phyloP scores from a whole-genome alignment of 257 asterid species.

The Ajuga chamaepitys region DNA sequence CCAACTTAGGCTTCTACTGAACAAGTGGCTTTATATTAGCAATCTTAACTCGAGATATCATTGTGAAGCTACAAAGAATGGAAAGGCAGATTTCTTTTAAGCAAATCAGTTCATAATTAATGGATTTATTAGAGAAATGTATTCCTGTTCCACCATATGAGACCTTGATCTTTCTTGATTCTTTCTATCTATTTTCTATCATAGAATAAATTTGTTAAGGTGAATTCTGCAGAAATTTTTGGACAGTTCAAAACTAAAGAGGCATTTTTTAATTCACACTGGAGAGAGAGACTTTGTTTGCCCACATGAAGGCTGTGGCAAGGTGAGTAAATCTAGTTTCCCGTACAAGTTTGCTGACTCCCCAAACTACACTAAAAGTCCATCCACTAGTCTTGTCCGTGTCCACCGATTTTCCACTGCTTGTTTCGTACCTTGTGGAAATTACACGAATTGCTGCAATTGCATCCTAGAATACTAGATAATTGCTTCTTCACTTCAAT shows the following conservation, averaged over 20 bases:
- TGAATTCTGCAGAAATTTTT: slow-evolving; percentile 82
- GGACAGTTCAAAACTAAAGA: slow-evolving; percentile 95
- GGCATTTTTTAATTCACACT: slow-evolving; percentile 94
- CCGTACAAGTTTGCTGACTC: not conserved
- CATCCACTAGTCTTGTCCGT: not conserved
- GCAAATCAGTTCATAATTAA: not conserved
- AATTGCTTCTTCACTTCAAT: not conserved
- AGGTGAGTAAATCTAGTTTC: slow-evolving; percentile 50
- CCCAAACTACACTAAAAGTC: not conserved
- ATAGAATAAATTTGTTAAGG: not conserved
- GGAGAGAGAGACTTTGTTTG: slow-evolving; percentile 96
- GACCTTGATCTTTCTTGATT: not conserved
- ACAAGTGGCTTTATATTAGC: not conserved
- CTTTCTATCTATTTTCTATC: not conserved
- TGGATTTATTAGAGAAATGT: not conserved
- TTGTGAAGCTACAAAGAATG: not conserved
- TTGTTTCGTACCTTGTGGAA: not conserved
- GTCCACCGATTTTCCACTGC: not conserved
- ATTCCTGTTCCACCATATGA: not conserved
- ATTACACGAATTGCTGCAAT: not conserved
- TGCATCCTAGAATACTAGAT: not conserved
- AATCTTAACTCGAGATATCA: not conserved
- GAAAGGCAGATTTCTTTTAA: not conserved
- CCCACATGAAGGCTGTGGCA: slow-evolving; percentile 99
- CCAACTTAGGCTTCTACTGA: not conserved